Conservation (phyloP, 2,329 filamentous ascomycete genomes). For the Myriosclerotinia duriaeana region DNA sequence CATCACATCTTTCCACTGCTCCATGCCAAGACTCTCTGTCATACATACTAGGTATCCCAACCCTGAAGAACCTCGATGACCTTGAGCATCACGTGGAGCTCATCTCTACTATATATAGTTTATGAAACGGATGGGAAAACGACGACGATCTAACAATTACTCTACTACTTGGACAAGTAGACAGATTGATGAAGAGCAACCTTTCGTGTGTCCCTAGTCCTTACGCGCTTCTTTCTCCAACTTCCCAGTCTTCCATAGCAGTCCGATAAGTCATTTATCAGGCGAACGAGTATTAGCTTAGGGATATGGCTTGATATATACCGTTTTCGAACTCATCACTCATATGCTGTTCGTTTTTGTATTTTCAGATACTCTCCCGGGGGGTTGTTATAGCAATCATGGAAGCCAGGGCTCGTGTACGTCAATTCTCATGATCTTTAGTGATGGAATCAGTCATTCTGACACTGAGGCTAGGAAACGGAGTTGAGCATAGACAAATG, state of each 20-base stretch:
- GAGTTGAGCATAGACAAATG: slow-evolving; percentile 53
- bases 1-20: not conserved
- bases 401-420: slow-evolving; percentile 51
- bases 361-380: not conserved
- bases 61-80: not conserved
- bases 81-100: slow-evolving; percentile 10
- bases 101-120: not conserved
- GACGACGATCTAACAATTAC: not conserved
- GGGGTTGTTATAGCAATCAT: slow-evolving; percentile 33
- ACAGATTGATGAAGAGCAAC: not conserved
- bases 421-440: slow-evolving; percentile 5
- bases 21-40: slow-evolving; percentile 9
- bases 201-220: not conserved
- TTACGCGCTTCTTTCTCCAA: not conserved
- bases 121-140: not conserved
- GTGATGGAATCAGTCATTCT: slow-evolving; percentile 26
- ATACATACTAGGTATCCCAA: not conserved
- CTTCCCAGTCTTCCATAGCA: not conserved
- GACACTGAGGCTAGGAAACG: slow-evolving; percentile 47
- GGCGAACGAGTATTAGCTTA: not conserved
- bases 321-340: not conserved
- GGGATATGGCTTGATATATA: slow-evolving; percentile 11
- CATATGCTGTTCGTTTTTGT: not conserved
- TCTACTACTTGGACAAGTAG: not conserved
- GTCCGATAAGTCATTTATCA: slow-evolving; percentile 8